Conservation (phyloP, 179 eudicot genomes). For the Actinidia polygama region DNA sequence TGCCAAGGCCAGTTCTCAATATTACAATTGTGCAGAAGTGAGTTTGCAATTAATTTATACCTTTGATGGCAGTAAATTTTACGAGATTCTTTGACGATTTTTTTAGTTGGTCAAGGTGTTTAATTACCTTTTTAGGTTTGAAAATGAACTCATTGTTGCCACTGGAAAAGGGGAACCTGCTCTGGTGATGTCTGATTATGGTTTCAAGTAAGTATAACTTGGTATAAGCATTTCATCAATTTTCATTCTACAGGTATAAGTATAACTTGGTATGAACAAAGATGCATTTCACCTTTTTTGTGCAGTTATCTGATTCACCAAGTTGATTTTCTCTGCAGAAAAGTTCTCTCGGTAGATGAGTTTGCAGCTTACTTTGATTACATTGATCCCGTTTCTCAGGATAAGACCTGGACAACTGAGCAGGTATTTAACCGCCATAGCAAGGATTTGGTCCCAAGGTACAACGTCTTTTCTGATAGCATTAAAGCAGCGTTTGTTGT, state of each 20-base stretch:
- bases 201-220: constrained; percentile 78
- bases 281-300: background rate
- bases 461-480: constrained; percentile 48
- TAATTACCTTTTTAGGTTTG: constrained; percentile 48
- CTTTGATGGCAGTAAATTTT: background rate
- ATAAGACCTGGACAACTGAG: constrained; percentile 52
- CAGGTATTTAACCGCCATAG: constrained; percentile 24
- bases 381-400: constrained; percentile 76
- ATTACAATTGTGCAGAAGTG: too few species aligned
- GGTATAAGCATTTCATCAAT: background rate
- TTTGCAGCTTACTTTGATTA: constrained; percentile 66
- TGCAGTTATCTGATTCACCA: background rate
- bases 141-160: constrained; percentile 65
- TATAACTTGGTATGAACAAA: too few species aligned
- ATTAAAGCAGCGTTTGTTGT: constrained; percentile 69
- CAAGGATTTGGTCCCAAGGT: constrained; percentile 27
- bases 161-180: constrained; percentile 89
- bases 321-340: constrained; percentile 36
- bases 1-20: too few species aligned
- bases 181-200: constrained; percentile 71
- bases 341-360: constrained; percentile 74
- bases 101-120: background rate
- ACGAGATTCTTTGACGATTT: too few species aligned
- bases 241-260: constrained; percentile 12
- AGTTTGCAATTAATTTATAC: too few species aligned